A percentile compares a stretch with the other conserved stretches of the same genome.
Evolutionary conservation across 116 monocot genomes (phyloP).

Genomic region (Thalassia testudinum): DNA sequence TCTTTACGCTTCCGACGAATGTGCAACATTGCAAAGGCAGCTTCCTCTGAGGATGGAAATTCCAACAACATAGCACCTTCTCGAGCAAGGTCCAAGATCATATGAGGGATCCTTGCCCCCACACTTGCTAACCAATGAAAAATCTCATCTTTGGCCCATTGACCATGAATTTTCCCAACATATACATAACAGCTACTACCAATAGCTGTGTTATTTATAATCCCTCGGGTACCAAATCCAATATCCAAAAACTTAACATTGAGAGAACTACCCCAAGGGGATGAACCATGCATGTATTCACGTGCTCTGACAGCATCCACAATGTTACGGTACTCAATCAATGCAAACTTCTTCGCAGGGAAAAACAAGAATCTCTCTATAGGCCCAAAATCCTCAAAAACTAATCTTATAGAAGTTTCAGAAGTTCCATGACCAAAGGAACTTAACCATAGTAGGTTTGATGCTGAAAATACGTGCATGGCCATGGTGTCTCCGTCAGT

Average conservation of each 20-base stretch:
- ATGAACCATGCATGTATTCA: conserved; percentile 74
- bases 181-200: conserved; percentile 81
- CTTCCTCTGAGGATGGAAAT: conserved; percentile 62
- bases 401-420: conserved; percentile 43
- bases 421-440: conserved; percentile 45
- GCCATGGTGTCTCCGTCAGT: conserved; percentile 51
- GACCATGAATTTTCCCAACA: conserved; percentile 46
- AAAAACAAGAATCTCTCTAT: conserved; percentile 36
- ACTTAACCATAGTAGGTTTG: conserved; percentile 72
- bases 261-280: conserved; percentile 51
- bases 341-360: conserved; percentile 54
- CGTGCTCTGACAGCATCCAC: conserved; percentile 85
- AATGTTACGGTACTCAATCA: conserved; percentile 65
- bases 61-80: conserved; percentile 73
- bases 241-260: conserved; percentile 66
- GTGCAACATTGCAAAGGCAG: conserved; percentile 36
- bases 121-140: conserved; percentile 30
- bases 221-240: conserved; percentile 59
- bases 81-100: conserved; percentile 47
- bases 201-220: conserved; percentile 38
- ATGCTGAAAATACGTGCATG: conserved; percentile 63
- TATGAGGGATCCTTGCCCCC: conserved; percentile 31
- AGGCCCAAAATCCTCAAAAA: conserved; percentile 85
- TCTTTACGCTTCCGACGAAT: conserved; percentile 38
- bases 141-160: conserved; percentile 59